phyloP scores from a whole-genome alignment of 495 filamentous ascomycete species.

The Trichoderma parareesei region DNA sequence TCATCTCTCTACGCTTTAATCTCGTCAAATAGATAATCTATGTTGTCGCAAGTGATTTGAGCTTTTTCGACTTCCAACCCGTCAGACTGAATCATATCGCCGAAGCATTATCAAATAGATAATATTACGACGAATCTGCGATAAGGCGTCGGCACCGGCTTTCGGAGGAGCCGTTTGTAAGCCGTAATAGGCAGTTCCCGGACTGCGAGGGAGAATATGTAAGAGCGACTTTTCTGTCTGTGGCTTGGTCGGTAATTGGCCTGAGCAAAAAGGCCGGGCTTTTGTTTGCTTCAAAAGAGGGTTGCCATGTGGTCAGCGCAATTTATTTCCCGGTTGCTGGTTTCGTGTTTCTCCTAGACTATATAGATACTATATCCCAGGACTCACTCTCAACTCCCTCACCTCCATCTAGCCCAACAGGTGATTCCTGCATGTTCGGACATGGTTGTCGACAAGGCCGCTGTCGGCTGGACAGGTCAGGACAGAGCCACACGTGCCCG shows the following conservation, averaged over 20 bases:
- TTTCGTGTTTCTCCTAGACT: too few species aligned
- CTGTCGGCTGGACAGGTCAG: not conserved
- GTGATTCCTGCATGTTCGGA: too few species aligned
- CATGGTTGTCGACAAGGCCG: too few species aligned
- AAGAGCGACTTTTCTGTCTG: not conserved
- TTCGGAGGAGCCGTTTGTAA: not conserved
- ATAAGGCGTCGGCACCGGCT: conserved; percentile 9
- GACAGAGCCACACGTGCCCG: too few species aligned
- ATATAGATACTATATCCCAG: too few species aligned
- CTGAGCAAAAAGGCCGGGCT: not conserved
- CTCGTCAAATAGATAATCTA: not conserved
- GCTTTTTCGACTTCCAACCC: not conserved
- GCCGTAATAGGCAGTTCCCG: conserved; percentile 2
- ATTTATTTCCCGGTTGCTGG: too few species aligned
- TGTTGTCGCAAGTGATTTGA: not conserved
- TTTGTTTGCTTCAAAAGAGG: not conserved
- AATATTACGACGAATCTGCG: not conserved
- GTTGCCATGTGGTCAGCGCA: too few species aligned
- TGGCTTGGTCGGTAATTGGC: not conserved
- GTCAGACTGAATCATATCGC: not conserved
- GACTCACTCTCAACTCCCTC: too few species aligned
- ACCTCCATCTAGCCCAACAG: too few species aligned
- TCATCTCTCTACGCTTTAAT: not conserved
- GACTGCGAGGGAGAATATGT: not conserved
- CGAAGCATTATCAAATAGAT: not conserved